Conservation (phyloP, 73 alveolate species). For the Stentor roeselii region DNA sequence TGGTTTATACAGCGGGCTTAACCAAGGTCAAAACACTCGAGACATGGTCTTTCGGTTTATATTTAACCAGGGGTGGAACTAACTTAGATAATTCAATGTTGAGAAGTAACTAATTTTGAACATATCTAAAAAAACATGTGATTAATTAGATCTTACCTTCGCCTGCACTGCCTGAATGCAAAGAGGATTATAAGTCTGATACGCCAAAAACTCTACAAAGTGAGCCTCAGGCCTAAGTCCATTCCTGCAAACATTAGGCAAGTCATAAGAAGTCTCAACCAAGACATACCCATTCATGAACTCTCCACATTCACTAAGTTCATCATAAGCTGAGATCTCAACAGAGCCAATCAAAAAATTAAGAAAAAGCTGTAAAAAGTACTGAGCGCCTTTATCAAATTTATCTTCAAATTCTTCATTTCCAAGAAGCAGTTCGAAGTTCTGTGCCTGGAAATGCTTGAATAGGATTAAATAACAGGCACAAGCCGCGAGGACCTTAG, state of each 20-base stretch:
- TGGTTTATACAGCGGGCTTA: not conserved
- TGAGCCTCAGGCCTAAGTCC: constrained; percentile 27
- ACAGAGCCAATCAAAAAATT: not conserved
- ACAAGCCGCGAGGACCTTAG: not conserved
- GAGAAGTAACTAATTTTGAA: no score
- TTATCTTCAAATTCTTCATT: not conserved
- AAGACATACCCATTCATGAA: not conserved
- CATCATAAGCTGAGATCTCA: not conserved
- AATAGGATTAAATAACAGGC: not conserved
- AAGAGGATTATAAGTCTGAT: constrained; percentile 41
- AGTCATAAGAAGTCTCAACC: not conserved
- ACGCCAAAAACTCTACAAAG: constrained; percentile 44
- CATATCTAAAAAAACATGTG: no score
- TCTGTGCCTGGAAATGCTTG: not conserved
- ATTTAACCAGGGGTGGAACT: not conserved
- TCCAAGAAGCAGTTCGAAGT: not conserved
- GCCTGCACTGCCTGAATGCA: not conserved
- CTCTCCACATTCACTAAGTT: not conserved
- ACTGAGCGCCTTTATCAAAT: not conserved
- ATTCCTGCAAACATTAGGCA: not conserved
- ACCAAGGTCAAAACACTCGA: not conserved
- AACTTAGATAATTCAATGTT: no score
- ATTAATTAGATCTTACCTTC: not conserved
- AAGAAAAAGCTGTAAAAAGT: not conserved
- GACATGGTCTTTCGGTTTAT: not conserved